A percentile compares a stretch with the other conserved stretches of the same genome.
phyloP scores from a whole-genome alignment of 495 filamentous ascomycete species.

The Platismatia glauca region DNA sequence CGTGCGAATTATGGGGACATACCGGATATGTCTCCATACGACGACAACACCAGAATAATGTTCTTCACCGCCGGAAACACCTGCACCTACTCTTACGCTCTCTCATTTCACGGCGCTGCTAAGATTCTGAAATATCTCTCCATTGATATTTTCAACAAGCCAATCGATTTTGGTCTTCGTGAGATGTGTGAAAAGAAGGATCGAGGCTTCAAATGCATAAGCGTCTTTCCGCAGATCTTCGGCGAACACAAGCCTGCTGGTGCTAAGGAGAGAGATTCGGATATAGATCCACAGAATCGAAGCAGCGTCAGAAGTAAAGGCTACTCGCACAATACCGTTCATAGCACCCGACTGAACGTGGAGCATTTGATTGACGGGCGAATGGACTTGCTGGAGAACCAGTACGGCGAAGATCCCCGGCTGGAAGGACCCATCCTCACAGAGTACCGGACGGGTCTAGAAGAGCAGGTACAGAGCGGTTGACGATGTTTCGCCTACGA shows the following conservation, averaged over 20 bases:
- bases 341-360: conserved; percentile 42
- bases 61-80: conserved; percentile 40
- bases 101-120: conserved; percentile 42
- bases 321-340: conserved; percentile 38
- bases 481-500: not conserved
- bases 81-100: conserved; percentile 47
- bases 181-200: conserved; percentile 35
- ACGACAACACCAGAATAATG: conserved; percentile 37
- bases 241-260: conserved; percentile 38
- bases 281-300: conserved; percentile 32
- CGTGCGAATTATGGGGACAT: conserved; percentile 14
- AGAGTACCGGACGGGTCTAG: conserved; percentile 6
- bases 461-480: not conserved
- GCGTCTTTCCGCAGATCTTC: conserved; percentile 38
- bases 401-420: conserved; percentile 18
- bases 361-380: conserved; percentile 22
- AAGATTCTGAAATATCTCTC: conserved; percentile 43
- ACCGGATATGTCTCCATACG: conserved; percentile 24
- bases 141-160: conserved; percentile 33
- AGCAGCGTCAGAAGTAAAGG: conserved; percentile 29
- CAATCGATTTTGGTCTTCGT: conserved; percentile 43
- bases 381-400: conserved; percentile 26
- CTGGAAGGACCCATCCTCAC: conserved; percentile 11
- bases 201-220: conserved; percentile 34
- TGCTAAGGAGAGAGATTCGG: conserved; percentile 32